Base-by-base conservation (phyloP, 495 filamentous ascomycete species). In the Haplographium delicatum region DNA sequence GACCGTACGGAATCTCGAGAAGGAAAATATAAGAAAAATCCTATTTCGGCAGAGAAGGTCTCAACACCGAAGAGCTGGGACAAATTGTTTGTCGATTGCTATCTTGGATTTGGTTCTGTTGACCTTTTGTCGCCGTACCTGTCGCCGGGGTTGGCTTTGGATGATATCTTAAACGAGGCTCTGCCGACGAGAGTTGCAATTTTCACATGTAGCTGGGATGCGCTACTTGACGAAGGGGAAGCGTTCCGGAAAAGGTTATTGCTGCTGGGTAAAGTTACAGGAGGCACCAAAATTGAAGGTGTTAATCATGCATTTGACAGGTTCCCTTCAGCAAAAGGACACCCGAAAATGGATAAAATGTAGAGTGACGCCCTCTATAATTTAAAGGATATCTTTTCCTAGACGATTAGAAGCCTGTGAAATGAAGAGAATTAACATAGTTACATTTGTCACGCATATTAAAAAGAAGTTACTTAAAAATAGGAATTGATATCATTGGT, bases 301-400 rank as follows among this genome's bases (percentile, higher is more conserved):
- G 87, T 81, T 25, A 69, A 71, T 28, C 90, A 96, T 68, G 90
- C 74, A 0, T 95, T 88, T 87, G 90, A 96, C 57, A 95, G n/a
- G n/a, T n/a, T n/a, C n/a, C n/a, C n/a, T n/a, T n/a, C n/a, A n/a
- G n/a, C n/a, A n/a, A n/a, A n/a, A n/a, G n/a, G n/a, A n/a, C n/a
- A n/a, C n/a, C n/a, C n/a, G n/a, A n/a, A n/a, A n/a, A n/a, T n/a
- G n/a, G n/a, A n/a, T n/a, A n/a, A n/a, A n/a, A n/a, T n/a, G n/a
- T n/a, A n/a, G n/a, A n/a, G n/a, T n/a, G n/a, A n/a, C n/a, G n/a
- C n/a, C n/a, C n/a, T n/a, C n/a, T n/a, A n/a, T n/a, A n/a, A n/a
- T n/a, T n/a, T n/a, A n/a, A n/a, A n/a, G n/a, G n/a, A n/a, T n/a
- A n/a, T n/a, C n/a, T n/a, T n/a, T n/a, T n/a, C n/a, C n/a, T n/a